Base-by-base conservation (phyloP, 176 grass and related monocot genomes). In the Microstegium vimineum region DNA sequence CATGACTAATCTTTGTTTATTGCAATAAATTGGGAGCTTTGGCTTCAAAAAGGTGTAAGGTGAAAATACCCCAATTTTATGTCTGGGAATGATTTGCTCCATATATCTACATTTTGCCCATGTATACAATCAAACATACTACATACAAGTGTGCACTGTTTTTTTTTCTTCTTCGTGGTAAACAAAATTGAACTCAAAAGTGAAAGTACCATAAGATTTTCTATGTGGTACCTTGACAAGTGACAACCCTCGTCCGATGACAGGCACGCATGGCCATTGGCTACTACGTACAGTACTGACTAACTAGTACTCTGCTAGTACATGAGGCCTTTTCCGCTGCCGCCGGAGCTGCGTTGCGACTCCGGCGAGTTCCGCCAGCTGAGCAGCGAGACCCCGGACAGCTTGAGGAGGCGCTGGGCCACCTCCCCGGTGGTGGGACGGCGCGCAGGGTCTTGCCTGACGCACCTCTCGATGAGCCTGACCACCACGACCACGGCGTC, bases 341-440 rank as follows among this genome's bases (percentile, higher is more conserved):
- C 69, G 79, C 83, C 69, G 37, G 90, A 84, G 74, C 84, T 89
- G 47, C 51, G 51, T 2, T 36, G 65, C 57, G 89, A 78, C 51
- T 74, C 73, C 6, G 72, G 74, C 49, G 86, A 76, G 34, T 74
- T 84, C 68, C 60, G 79, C 87, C 34, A 88, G 11, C 56, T 28
- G 23, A 62, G 61, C 4, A 27, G 68, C 10, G 84, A 83, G 46
- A 93, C 72, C 12, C 71, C 78, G 13, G 74, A 87, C 17, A 97
- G 57, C 80, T 68, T 84, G 12, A 83, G 34, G 5, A 93, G 62
- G 26, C 72, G 70, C 20, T 85, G 89, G 16, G 85, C 91, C 31
- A 97, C 81, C 83, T 93, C 87, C 26, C 83, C 89, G 27, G 89
- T 90, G 11, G 34, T 85, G 33, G 91, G 94, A 47, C 94, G 70